Evolutionary conservation across 805 yeast species (phyloP).

Genomic region (Hanseniaspora jakobsenii): DNA sequence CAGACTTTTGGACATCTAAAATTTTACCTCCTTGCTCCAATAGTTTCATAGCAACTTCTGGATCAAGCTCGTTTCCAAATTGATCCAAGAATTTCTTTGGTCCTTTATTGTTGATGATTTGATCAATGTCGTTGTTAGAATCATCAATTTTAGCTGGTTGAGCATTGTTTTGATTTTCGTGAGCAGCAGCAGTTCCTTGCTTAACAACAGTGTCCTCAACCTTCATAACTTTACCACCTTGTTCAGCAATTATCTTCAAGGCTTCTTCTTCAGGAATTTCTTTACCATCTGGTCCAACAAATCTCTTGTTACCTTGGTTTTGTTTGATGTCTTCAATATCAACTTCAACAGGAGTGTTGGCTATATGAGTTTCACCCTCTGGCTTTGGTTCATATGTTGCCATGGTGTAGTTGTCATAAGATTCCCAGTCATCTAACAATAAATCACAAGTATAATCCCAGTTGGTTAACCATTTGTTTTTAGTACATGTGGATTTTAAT

Average conservation of each 20-base stretch:
- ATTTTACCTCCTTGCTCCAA: slow-evolving; percentile 23
- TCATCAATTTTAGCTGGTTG: slow-evolving; percentile 1
- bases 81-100: slow-evolving; percentile 29
- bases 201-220: slow-evolving; percentile 16
- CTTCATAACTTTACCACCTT: slow-evolving; percentile 22
- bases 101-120: slow-evolving; percentile 23
- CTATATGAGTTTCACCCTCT: slow-evolving; percentile 13
- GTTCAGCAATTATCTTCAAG: slow-evolving; percentile 22
- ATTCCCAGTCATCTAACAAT: slow-evolving; percentile 32
- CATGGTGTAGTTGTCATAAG: slow-evolving; percentile 19
- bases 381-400: slow-evolving; percentile 15
- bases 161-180: slow-evolving; percentile 16
- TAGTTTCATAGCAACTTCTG: slow-evolving; percentile 25
- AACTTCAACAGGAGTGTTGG: slow-evolving; percentile 14
- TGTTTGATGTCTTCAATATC: slow-evolving; percentile 21
- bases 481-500: slow-evolving; percentile 57
- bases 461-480: slow-evolving; percentile 43
- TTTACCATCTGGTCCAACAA: slow-evolving; percentile 32
- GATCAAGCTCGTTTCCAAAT: slow-evolving; percentile 29
- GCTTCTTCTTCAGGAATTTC: slow-evolving; percentile 27
- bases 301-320: slow-evolving; percentile 25
- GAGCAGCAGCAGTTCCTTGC: slow-evolving; percentile 16
- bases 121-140: slow-evolving; percentile 16
- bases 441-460: slow-evolving; percentile 86
- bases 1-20: slow-evolving; percentile 17